Conservation (phyloP, 257 asterid genomes). For the Vinca minor region DNA sequence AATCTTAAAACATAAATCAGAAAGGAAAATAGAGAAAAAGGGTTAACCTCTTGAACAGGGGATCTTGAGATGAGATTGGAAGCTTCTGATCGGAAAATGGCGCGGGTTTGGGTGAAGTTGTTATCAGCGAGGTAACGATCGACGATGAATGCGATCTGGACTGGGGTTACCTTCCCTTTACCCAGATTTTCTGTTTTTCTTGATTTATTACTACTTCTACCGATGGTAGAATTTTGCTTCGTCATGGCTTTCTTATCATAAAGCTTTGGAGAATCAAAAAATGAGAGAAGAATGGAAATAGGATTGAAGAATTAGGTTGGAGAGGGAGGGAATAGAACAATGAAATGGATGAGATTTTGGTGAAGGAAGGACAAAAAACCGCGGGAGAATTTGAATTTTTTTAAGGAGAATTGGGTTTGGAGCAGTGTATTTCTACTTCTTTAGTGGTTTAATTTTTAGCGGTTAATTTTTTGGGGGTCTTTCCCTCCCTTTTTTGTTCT, state of each 20-base stretch:
- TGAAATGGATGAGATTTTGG: neutral
- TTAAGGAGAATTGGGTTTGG: slow-evolving; percentile 6
- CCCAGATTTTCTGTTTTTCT: slow-evolving; percentile 54
- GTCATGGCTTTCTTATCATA: slow-evolving; percentile 27
- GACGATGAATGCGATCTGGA: slow-evolving; percentile 86
- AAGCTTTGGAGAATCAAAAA: neutral
- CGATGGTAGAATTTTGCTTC: too few relatives aligned
- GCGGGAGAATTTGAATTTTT: slow-evolving; percentile 53
- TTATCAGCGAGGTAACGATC: slow-evolving; percentile 83
- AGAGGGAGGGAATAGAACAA: neutral
- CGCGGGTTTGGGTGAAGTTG: slow-evolving; percentile 40
- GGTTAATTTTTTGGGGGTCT: neutral
- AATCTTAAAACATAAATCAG: neutral
- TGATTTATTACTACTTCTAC: slow-evolving; percentile 31
- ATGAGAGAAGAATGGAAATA: neutral
- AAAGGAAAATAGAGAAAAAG: too few relatives aligned
- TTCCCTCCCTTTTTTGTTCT: neutral
- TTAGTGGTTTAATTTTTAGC: too few relatives aligned
- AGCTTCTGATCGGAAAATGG: slow-evolving; percentile 76
- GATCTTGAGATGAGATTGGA: slow-evolving; percentile 63
- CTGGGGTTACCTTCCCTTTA: slow-evolving; percentile 76
- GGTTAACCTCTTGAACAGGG: slow-evolving; percentile 66
- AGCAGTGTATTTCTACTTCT: too few relatives aligned
- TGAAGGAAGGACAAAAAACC: neutral
- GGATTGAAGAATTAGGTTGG: neutral